These are phyloP conservation scores for Citrullus amarus DNA, from an alignment of 306 rosid species.

Conservation along the genomic window DNA sequence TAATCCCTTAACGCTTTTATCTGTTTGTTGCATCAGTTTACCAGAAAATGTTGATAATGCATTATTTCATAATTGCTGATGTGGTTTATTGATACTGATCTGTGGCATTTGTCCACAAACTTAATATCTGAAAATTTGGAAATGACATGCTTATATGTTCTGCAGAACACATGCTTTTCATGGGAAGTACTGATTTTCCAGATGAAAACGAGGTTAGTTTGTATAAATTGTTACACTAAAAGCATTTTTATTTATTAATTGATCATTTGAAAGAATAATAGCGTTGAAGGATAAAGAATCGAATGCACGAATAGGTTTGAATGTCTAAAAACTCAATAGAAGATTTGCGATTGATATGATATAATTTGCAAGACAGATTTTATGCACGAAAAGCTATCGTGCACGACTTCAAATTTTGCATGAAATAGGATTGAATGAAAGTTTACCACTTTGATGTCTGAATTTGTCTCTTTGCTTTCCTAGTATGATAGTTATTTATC, in stretches of 20 bases:
- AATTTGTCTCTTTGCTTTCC: constrained; percentile 33
- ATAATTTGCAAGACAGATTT: not conserved
- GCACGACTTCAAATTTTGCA: constrained; percentile 3
- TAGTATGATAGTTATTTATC: constrained; percentile 98
- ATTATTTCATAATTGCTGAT: not conserved
- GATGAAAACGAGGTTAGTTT: constrained; percentile 93
- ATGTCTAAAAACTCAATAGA: not conserved
- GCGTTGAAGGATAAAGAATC: not conserved
- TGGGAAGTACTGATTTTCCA: constrained; percentile 89
- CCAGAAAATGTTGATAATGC: not conserved
- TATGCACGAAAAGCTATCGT: not conserved
- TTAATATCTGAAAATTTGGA: not conserved
- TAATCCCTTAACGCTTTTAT: not conserved
- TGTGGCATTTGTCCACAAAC: not conserved
- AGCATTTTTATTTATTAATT: not conserved
- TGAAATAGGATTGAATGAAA: constrained; percentile 7
- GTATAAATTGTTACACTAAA: constrained; percentile 6
- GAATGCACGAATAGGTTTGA: not conserved
- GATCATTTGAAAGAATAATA: not conserved
- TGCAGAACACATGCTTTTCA: constrained; percentile 99
- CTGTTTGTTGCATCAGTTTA: not conserved
- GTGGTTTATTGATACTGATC: not conserved
- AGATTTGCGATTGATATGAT: not conserved
- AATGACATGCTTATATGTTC: constrained; percentile 10
- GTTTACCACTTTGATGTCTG: constrained; percentile 14